Conservation (phyloP, 768 basidiomycete genomes). For the Agrocybe pediades region DNA sequence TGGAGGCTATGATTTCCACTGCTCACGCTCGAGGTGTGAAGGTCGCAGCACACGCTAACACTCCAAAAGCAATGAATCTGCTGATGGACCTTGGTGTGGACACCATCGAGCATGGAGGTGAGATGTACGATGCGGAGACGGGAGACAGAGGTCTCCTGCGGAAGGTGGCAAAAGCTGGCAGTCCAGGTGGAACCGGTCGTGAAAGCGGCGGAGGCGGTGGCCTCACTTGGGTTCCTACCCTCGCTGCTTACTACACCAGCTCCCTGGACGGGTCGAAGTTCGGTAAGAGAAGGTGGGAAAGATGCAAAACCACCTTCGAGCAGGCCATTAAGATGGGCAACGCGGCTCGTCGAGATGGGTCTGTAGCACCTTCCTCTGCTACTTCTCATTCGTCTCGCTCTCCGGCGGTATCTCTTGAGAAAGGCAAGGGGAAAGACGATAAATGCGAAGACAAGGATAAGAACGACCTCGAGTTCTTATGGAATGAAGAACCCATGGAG, state of each 20-base stretch:
- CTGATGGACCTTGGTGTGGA: conserved; percentile 45
- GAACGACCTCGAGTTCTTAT: conserved; percentile 16
- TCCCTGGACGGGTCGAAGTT: conserved; percentile 14
- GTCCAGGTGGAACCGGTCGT: background rate
- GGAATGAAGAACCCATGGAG: conserved; percentile 27
- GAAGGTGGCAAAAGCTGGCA: conserved; percentile 22
- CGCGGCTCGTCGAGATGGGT: background rate
- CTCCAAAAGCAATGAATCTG: conserved; percentile 29
- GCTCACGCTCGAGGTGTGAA: conserved; percentile 56
- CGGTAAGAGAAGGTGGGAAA: conserved; percentile 35
- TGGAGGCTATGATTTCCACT: conserved; percentile 49
- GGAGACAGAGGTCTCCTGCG: conserved; percentile 23
- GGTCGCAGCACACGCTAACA: conserved; percentile 57
- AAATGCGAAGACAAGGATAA: background rate
- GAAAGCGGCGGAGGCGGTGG: conserved; percentile 9
- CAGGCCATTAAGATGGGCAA: conserved; percentile 33
- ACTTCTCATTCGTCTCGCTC: background rate
- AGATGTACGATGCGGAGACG: conserved; percentile 24
- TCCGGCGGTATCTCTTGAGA: background rate
- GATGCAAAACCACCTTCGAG: conserved; percentile 40
- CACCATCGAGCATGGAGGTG: conserved; percentile 59
- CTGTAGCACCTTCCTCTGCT: background rate
- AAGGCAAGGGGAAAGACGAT: conserved; percentile 1
- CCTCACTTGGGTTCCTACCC: conserved; percentile 60
- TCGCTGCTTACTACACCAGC: conserved; percentile 47